Conservation (phyloP, 768 basidiomycete genomes). For the Boletus vinaceobasis region DNA sequence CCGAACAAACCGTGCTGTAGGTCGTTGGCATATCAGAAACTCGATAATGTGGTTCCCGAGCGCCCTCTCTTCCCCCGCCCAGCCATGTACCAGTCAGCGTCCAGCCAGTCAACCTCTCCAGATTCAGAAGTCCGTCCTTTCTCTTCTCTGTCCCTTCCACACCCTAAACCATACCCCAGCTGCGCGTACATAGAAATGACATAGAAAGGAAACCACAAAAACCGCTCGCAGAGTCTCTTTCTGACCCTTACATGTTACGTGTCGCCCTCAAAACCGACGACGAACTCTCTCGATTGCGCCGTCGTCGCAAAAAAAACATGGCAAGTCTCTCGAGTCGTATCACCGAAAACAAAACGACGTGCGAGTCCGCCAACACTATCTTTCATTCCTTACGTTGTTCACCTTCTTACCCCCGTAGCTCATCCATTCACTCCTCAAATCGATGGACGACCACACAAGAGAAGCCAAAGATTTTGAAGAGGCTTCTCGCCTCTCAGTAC, state of each 20-base stretch:
- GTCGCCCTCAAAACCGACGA: conserved; percentile 58
- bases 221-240: conserved; percentile 22
- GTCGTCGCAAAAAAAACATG: conserved; percentile 50
- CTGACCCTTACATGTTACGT: conserved; percentile 69
- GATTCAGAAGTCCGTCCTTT: conserved; percentile 9
- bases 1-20: too few relatives aligned
- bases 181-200: conserved; percentile 9
- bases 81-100: not conserved
- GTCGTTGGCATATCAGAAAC: too few relatives aligned
- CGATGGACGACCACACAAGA: conserved; percentile 84
- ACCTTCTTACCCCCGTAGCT: conserved; percentile 46
- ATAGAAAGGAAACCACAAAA: conserved; percentile 41
- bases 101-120: conserved; percentile 1
- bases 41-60: too few relatives aligned
- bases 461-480: conserved; percentile 75
- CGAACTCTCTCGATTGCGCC: conserved; percentile 60
- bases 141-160: not conserved
- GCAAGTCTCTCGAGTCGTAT: conserved; percentile 62
- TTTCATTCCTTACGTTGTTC: not conserved
- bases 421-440: conserved; percentile 82
- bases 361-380: conserved; percentile 17
- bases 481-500: conserved; percentile 61
- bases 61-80: not conserved
- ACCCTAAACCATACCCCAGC: not conserved
- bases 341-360: conserved; percentile 75